Percentiles rank a stretch among this genome's conserved stretches.
These are phyloP conservation scores for Poterioochromonas sp. DNA, from an alignment of 352 stramenopile genomes.

Conservation along the genomic window DNA sequence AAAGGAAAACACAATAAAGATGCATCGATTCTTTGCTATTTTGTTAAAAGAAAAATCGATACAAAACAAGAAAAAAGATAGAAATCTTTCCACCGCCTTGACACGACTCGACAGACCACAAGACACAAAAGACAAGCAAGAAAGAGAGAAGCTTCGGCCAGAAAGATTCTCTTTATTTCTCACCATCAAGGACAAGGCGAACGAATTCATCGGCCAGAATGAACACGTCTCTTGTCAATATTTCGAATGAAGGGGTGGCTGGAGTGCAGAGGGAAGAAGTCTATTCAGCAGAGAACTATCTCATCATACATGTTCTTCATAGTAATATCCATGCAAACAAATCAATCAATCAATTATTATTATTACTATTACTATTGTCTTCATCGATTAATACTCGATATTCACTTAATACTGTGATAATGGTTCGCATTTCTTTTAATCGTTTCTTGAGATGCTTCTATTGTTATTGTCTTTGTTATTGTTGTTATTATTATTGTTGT, in stretches of 20 bases:
- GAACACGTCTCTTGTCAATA: neutral
- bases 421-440: neutral
- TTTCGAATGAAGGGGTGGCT: neutral
- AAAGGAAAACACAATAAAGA: too few species aligned
- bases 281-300: neutral
- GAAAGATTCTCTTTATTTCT: neutral
- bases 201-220: neutral
- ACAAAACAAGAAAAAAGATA: neutral
- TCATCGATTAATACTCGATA: neutral
- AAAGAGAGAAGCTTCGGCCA: neutral
- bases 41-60: neutral
- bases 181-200: neutral
- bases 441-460: neutral
- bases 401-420: neutral
- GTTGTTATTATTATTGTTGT: neutral
- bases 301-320: neutral
- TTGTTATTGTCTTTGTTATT: neutral
- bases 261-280: too few species aligned
- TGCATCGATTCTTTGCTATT: neutral
- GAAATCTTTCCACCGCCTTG: neutral
- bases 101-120: neutral
- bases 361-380: neutral
- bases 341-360: neutral
- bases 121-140: neutral
- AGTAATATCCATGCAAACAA: neutral